Conservation (phyloP, 441 rosid species). For the Arabidopsis lyrata region DNA sequence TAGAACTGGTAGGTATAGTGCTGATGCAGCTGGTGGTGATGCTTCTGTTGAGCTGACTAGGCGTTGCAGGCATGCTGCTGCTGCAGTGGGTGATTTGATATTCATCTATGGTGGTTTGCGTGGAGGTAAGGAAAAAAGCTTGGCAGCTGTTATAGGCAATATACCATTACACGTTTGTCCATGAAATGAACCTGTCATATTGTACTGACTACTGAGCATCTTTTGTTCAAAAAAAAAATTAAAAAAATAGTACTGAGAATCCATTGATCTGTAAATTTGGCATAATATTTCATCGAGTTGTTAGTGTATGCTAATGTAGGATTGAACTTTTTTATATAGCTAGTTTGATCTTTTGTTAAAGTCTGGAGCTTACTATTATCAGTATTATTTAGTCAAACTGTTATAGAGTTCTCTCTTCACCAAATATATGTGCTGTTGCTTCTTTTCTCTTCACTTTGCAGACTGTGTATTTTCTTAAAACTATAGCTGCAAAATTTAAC, state of each 20-base stretch:
- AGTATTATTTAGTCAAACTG: not conserved
- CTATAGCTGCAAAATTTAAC: constrained; percentile 24
- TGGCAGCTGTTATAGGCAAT: not conserved
- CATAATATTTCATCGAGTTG: constrained; percentile 5
- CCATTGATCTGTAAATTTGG: not conserved
- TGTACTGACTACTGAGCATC: not conserved
- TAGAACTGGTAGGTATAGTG: constrained; percentile 91
- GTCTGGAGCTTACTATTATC: not conserved
- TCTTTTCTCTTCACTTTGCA: constrained; percentile 14
- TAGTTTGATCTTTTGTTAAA: constrained; percentile 9
- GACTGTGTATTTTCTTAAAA: not conserved
- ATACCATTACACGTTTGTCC: not conserved
- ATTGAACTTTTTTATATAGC: not conserved
- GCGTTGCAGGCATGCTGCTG: constrained; percentile 99
- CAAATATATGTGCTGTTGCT: constrained; percentile 1
- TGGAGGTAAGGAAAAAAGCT: constrained; percentile 70
- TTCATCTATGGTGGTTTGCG: constrained; percentile 98
- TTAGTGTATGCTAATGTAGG: constrained; percentile 1
- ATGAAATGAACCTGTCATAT: constrained; percentile 5
- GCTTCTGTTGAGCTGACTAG: constrained; percentile 97
- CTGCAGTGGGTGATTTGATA: constrained; percentile 95
- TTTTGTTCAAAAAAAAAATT: too few species aligned
- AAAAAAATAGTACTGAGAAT: not conserved
- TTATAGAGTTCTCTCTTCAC: not conserved
- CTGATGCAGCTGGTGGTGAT: constrained; percentile 98